phyloP scores from a whole-genome alignment of 1,284 basidiomycete species.

The Ceratobasidium sp. region DNA sequence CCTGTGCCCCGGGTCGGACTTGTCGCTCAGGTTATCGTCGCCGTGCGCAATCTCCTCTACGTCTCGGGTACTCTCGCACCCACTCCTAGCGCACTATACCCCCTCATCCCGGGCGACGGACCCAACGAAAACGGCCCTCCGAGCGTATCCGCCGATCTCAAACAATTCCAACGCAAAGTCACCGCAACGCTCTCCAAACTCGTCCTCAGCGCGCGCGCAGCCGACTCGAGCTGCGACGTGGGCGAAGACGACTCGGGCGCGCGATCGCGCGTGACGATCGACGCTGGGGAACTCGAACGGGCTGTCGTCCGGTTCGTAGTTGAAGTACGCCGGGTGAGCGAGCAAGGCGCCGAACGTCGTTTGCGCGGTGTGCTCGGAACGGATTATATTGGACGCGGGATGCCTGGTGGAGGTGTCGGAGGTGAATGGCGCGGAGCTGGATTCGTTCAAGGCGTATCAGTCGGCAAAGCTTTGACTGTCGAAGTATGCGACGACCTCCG shows the following conservation, averaged over 20 bases:
- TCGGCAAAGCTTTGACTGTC: constrained; percentile 62
- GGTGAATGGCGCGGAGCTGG: constrained; percentile 70
- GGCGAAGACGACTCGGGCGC: constrained; percentile 63
- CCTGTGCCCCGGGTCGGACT: constrained; percentile 56
- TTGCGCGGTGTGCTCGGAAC: constrained; percentile 75
- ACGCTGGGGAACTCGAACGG: constrained; percentile 82
- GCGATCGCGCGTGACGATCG: constrained; percentile 78
- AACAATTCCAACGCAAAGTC: constrained; percentile 60
- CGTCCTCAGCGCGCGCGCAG: constrained; percentile 61
- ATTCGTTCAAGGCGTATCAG: constrained; percentile 64
- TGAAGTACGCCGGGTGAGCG: constrained; percentile 65
- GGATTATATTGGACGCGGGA: constrained; percentile 75
- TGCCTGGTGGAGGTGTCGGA: constrained; percentile 60
- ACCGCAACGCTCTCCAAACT: constrained; percentile 63
- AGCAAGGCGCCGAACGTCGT: constrained; percentile 63
- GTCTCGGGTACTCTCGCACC: constrained; percentile 51
- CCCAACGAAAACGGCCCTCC: constrained; percentile 21
- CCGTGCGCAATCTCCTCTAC: constrained; percentile 65
- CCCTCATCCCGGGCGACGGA: constrained; percentile 24
- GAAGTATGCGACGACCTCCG: constrained; percentile 31
- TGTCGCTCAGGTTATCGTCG: constrained; percentile 74
- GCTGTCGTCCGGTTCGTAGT: constrained; percentile 79
- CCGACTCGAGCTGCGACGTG: constrained; percentile 52
- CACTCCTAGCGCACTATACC: constrained; percentile 22
- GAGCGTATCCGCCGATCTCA: constrained; percentile 53